A percentile compares a stretch with the other conserved stretches of the same genome.
Conservation (phyloP, 2,329 filamentous ascomycete genomes). For the Sporothrix protearum region DNA sequence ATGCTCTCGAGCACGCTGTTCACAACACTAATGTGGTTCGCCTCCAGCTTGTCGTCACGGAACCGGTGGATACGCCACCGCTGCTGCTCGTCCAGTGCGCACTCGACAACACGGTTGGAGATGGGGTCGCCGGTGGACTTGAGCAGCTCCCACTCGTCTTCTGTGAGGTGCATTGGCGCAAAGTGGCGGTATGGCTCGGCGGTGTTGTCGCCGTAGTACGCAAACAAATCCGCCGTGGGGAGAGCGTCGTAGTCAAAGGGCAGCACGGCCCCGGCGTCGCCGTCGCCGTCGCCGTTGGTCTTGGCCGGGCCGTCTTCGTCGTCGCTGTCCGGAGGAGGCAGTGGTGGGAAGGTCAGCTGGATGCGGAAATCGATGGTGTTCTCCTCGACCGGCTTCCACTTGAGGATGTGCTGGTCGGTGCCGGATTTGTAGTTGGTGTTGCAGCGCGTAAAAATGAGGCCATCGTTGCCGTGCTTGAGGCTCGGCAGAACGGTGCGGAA, state of each 20-base stretch:
- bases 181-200: constrained; percentile 59
- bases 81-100: constrained; percentile 69
- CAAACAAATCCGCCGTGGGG: constrained; percentile 67
- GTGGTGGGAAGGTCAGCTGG: constrained; percentile 62
- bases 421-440: constrained; percentile 81
- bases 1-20: constrained; percentile 88
- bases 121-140: constrained; percentile 71
- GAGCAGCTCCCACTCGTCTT: constrained; percentile 77
- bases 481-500: constrained; percentile 80
- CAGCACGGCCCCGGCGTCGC: constrained; percentile 43
- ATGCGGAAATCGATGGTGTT: constrained; percentile 94
- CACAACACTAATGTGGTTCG: constrained; percentile 83
- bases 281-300: not conserved
- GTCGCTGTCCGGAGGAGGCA: constrained; percentile 64
- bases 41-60: constrained; percentile 86
- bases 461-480: constrained; percentile 90
- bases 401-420: constrained; percentile 89
- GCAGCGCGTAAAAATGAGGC: constrained; percentile 95
- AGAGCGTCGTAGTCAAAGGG: constrained; percentile 76
- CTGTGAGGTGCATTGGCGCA: constrained; percentile 63
- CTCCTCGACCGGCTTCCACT: constrained; percentile 95
- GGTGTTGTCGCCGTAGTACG: constrained; percentile 60
- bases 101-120: constrained; percentile 88
- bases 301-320: not conserved
- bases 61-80: constrained; percentile 87